Percentiles rank a stretch among this genome's conserved stretches.
Conservation (phyloP, 2,329 filamentous ascomycete genomes). For the Fusarium odoratissimum region DNA sequence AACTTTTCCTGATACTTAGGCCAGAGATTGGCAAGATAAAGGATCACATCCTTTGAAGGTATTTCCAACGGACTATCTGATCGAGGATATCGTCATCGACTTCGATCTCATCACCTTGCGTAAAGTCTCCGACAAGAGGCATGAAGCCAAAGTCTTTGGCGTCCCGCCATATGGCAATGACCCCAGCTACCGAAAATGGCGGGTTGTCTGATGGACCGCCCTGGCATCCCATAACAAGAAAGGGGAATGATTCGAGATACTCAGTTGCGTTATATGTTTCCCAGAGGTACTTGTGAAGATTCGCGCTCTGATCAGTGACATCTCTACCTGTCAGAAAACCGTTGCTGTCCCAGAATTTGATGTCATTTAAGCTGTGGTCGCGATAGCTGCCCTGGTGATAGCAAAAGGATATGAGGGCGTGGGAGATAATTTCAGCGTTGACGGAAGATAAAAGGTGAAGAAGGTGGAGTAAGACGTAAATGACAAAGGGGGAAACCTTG, state of each 20-base stretch:
- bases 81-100: neutral
- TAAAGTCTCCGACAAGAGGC: accelerated
- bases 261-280: accelerated
- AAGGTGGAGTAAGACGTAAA: too few species aligned
- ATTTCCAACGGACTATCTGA: neutral
- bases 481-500: too few species aligned
- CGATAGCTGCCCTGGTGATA: too few species aligned
- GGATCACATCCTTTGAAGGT: neutral
- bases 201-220: neutral
- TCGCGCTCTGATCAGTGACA: too few species aligned
- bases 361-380: too few species aligned
- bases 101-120: accelerated
- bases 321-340: too few species aligned
- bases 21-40: neutral
- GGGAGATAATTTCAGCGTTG: too few species aligned
- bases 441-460: too few species aligned
- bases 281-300: accelerated
- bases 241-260: neutral
- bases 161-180: neutral
- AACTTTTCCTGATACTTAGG: neutral
- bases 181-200: neutral
- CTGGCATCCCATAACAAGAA: neutral
- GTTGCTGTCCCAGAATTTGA: too few species aligned
- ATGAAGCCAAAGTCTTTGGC: accelerated
- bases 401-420: too few species aligned